phyloP scores from a whole-genome alignment of 129 eudicot species.

The Artemisia annua region DNA sequence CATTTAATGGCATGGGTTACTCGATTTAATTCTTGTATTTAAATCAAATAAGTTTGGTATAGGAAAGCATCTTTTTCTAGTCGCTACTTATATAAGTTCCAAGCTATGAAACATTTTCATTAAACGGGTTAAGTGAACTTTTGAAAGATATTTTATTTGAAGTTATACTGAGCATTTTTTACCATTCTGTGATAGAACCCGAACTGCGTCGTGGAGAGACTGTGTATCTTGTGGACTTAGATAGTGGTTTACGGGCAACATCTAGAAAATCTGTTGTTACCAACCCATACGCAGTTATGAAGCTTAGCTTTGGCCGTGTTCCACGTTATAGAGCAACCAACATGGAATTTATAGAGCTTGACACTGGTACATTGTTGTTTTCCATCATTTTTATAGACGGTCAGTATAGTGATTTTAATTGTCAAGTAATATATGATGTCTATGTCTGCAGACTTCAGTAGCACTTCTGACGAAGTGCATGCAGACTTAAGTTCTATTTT shows the following conservation, averaged over 20 bases:
- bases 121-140: background rate
- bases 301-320: constrained; percentile 68
- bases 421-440: constrained; percentile 13
- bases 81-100: no score
- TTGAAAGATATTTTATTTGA: background rate
- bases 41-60: no score
- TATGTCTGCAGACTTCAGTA: no score
- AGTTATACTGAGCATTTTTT: no score
- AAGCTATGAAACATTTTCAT: no score
- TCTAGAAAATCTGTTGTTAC: constrained; percentile 92
- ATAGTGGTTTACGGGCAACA: constrained; percentile 87
- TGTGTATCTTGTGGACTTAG: constrained; percentile 89
- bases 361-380: constrained; percentile 49
- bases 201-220: constrained; percentile 82
- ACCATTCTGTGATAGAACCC: constrained; percentile 55
- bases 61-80: no score
- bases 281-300: constrained; percentile 80
- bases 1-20: no score
- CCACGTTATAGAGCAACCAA: constrained; percentile 95
- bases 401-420: no score
- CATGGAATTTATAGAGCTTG: constrained; percentile 96
- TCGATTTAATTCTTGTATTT: no score
- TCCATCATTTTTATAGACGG: background rate
- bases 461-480: background rate
- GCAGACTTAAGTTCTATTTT: constrained; percentile 89